A percentile compares a stretch with the other conserved stretches of the same genome.
phyloP scores from a whole-genome alignment of 192 early-diverging fungal species.

The Coemansia sp. region DNA sequence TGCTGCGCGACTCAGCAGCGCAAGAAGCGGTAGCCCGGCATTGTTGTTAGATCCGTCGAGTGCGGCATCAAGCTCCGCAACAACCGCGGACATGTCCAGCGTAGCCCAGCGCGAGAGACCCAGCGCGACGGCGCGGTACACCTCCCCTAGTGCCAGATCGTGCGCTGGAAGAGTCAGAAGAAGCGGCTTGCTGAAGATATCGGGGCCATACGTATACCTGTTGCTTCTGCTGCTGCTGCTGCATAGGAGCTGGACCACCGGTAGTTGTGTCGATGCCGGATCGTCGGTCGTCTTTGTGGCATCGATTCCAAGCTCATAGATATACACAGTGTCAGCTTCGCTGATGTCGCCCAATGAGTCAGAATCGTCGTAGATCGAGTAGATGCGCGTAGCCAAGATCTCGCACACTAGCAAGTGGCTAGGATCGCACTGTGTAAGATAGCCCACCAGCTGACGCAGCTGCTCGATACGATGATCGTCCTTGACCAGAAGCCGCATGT shows the following conservation, averaged over 20 bases:
- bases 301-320: slow-evolving; percentile 42
- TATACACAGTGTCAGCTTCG: slow-evolving; percentile 22
- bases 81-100: slow-evolving; percentile 30
- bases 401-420: slow-evolving; percentile 33
- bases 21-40: slow-evolving; percentile 25
- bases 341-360: slow-evolving; percentile 36
- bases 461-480: slow-evolving; percentile 65
- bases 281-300: slow-evolving; percentile 18
- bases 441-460: slow-evolving; percentile 63
- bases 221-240: slow-evolving; percentile 15
- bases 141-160: slow-evolving; percentile 29
- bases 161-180: slow-evolving; percentile 26
- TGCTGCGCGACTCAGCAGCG: slow-evolving; percentile 34
- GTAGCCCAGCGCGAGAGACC: slow-evolving; percentile 39
- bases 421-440: slow-evolving; percentile 27
- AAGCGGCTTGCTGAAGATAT: slow-evolving; percentile 40
- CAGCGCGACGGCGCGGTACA: slow-evolving; percentile 33
- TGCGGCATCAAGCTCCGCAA: slow-evolving; percentile 19
- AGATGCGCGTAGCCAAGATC: slow-evolving; percentile 21
- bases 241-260: slow-evolving; percentile 38
- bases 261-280: slow-evolving; percentile 8
- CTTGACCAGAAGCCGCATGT: slow-evolving; percentile 59
- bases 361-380: slow-evolving; percentile 27
- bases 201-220: slow-evolving; percentile 29
- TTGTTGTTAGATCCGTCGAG: slow-evolving; percentile 3